phyloP scores from a whole-genome alignment of 441 rosid genomes.

The Theobroma grandiflorum region DNA sequence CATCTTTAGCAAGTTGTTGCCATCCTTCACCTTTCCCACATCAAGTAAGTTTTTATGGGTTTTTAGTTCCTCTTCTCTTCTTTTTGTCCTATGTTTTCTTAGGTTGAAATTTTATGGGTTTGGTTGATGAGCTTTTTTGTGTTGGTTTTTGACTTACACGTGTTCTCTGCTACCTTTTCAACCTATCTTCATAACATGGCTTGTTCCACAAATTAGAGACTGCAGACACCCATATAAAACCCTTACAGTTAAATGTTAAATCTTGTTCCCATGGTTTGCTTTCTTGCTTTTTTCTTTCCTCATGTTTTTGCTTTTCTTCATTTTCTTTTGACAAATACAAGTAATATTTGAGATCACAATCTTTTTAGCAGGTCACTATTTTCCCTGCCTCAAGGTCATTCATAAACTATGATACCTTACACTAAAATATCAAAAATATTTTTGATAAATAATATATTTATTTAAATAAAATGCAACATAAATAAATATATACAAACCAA shows the following conservation, averaged over 20 bases:
- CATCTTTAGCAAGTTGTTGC: too few relatives aligned
- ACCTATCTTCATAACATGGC: constrained; percentile 14
- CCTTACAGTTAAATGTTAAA: background rate
- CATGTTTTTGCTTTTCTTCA: background rate
- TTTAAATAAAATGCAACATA: too few relatives aligned
- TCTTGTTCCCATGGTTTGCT: background rate
- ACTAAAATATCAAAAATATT: background rate
- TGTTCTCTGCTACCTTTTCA: constrained; percentile 5
- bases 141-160: background rate
- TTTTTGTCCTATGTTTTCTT: too few relatives aligned
- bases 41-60: too few relatives aligned
- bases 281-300: background rate
- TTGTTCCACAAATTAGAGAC: background rate
- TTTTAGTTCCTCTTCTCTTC: too few relatives aligned
- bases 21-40: too few relatives aligned
- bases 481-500: too few relatives aligned
- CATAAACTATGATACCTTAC: background rate
- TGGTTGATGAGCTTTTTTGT: too few relatives aligned
- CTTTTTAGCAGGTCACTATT: background rate
- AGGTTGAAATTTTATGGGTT: too few relatives aligned
- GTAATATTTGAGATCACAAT: background rate
- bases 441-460: too few relatives aligned
- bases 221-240: background rate
- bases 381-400: background rate
- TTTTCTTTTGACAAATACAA: background rate